phyloP scores from a whole-genome alignment of 495 filamentous ascomycete species.

The Tirmania nivea region DNA sequence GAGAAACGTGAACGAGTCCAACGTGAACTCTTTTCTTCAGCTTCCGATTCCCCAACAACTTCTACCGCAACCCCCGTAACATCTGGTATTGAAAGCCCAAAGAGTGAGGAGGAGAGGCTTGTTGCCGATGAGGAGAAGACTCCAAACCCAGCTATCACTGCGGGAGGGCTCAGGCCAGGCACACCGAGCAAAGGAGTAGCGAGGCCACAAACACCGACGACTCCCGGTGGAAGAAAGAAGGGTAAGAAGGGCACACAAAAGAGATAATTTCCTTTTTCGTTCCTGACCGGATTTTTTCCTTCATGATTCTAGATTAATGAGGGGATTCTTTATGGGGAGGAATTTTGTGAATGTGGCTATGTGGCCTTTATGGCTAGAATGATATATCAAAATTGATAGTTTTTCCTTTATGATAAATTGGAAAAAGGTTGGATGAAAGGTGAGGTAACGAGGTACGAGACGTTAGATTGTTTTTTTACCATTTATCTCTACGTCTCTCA shows the following conservation, averaged over 20 bases:
- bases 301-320: no score
- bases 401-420: no score
- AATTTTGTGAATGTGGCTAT: no score
- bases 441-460: no score
- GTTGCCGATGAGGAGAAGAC: background rate
- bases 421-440: no score
- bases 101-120: background rate
- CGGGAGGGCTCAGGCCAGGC: background rate
- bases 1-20: slow-evolving; percentile 38
- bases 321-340: no score
- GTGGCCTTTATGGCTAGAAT: no score
- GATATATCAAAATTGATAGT: no score
- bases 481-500: no score
- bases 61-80: background rate
- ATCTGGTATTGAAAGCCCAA: background rate
- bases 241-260: background rate
- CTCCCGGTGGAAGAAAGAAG: background rate
- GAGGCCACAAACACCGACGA: background rate
- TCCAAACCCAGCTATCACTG: background rate
- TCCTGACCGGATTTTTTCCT: no score
- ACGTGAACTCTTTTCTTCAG: slow-evolving; percentile 8
- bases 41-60: background rate
- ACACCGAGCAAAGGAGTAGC: background rate
- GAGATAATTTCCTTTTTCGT: background rate
- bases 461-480: no score